Evolutionary conservation across 1,284 basidiomycete genomes (phyloP), one percentile per base, ranked within the genome.

Genomic region (Trichosporon ovoides): DNA sequence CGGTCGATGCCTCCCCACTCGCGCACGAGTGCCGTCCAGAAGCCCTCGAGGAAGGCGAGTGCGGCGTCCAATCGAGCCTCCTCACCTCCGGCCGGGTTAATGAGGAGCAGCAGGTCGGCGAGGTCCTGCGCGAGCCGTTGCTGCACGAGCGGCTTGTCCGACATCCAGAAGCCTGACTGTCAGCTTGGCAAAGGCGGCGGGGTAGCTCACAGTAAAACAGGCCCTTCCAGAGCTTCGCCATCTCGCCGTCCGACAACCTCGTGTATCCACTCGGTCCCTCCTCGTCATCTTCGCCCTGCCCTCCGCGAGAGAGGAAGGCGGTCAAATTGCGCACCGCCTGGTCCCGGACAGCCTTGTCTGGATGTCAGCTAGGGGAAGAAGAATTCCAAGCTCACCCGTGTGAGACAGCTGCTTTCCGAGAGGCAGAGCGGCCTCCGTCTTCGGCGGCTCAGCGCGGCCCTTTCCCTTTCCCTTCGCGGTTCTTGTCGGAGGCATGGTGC

Each of bases 211-310:
- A 97, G 77, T 97, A 98, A 77, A 96, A 98, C 53, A 98, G 83
- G 0, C 94, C 95, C 76, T 98, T 97, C 95, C 95, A 98, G 36
- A 98, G 77, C 77, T 93, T 96, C 60, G 84, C 83, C 85, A 97
- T 88, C 73, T 98, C 95, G 24, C 80, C 57, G 56, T 85, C 83
- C 18, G 84, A 77, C 40, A 93, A 53, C 4, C 64, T 65, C n/a
- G 56, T 68, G 43, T 66, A 67, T 53, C 58, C 62, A 60, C 51
- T 57, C 55, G 34, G 53, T 20, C 57, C 58, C 52, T 53, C 59
- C 53, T 68, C 63, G 19, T 50, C 58, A 14, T 63, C 67, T 37
- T 66, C 77, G 16, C 75, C 80, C 77, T 84, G 79, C 61, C 80
- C 77, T 10, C 84, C 79, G 60, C 85, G 81, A 0, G 88, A 89